Evolutionary conservation across 441 rosid species (phyloP).

Genomic region (Arabidopsis lyrata): DNA sequence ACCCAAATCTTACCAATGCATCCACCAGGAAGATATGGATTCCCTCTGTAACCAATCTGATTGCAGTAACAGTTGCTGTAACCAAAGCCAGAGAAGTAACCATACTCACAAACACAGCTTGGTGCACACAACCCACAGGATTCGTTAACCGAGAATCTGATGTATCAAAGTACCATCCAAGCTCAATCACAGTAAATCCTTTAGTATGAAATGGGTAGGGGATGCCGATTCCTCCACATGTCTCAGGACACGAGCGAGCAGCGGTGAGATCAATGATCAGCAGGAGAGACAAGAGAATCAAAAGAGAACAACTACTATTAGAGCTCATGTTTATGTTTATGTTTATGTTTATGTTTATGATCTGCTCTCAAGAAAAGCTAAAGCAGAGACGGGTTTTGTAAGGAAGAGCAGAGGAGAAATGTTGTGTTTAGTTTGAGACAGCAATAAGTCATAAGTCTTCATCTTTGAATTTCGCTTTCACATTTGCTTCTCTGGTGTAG

Average conservation of each 20-base stretch:
- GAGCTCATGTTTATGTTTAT: not conserved
- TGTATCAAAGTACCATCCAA: constrained; percentile 41
- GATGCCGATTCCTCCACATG: not conserved
- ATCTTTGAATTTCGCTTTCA: not conserved
- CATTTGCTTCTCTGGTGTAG: too few relatives aligned
- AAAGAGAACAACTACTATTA: not conserved
- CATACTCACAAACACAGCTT: constrained; percentile 42
- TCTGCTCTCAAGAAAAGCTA: not conserved
- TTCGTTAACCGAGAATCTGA: constrained; percentile 32
- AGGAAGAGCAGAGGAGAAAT: not conserved
- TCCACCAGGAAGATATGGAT: constrained; percentile 53
- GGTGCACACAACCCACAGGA: constrained; percentile 36
- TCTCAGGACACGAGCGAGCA: not conserved
- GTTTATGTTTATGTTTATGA: too few relatives aligned
- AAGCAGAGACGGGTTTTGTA: not conserved
- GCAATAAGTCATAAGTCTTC: not conserved
- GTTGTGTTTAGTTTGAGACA: not conserved
- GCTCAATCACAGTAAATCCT: constrained; percentile 37
- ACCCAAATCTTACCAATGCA: constrained; percentile 49
- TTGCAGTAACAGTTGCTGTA: constrained; percentile 40
- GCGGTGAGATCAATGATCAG: not conserved
- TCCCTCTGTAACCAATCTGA: constrained; percentile 24
- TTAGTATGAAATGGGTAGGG: constrained; percentile 4
- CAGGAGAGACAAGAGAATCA: not conserved
- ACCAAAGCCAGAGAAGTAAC: constrained; percentile 39